phyloP scores from a whole-genome alignment of 768 basidiomycete species.

The Strobilomyces dryophilus region DNA sequence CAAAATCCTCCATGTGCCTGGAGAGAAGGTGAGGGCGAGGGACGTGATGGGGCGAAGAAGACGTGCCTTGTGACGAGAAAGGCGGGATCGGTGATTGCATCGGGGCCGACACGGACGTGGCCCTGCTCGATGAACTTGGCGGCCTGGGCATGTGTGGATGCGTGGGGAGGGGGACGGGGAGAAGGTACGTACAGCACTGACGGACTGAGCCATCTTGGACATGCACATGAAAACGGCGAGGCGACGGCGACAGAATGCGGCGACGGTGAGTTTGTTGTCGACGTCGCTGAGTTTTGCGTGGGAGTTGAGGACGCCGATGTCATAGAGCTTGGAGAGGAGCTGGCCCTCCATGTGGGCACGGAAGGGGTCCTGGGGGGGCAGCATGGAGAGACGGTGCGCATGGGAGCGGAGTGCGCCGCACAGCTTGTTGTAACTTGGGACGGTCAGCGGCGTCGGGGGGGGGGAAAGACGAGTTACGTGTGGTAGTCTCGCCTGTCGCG shows the following conservation, averaged over 20 bases:
- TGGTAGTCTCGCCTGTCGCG: constrained; percentile 93
- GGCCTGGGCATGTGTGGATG: constrained; percentile 51
- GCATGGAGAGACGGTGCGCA: constrained; percentile 81
- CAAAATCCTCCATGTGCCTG: constrained; percentile 98
- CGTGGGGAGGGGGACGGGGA: constrained; percentile 3
- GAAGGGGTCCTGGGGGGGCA: constrained; percentile 88
- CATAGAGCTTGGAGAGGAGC: constrained; percentile 92
- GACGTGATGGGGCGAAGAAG: background rate
- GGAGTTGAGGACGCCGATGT: constrained; percentile 89
- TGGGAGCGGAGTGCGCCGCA: constrained; percentile 82
- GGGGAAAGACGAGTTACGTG: constrained; percentile 46
- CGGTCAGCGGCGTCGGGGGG: background rate
- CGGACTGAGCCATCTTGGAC: constrained; percentile 93
- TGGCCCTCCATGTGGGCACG: constrained; percentile 80
- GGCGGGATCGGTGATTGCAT: constrained; percentile 94
- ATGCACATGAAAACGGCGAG: constrained; percentile 91
- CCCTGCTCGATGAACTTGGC: constrained; percentile 98
- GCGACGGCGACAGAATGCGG: constrained; percentile 88
- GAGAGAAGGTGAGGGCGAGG: background rate
- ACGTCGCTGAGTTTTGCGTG: constrained; percentile 89
- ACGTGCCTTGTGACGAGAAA: constrained; percentile 84
- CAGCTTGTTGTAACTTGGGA: constrained; percentile 83
- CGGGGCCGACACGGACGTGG: constrained; percentile 94
- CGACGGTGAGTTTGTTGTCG: constrained; percentile 91
- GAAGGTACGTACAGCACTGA: constrained; percentile 71